Percentiles rank a stretch among this genome's conserved stretches.
Evolutionary conservation across 176 grass and related monocot species (phyloP).

Genomic region (Oryza nivara): DNA sequence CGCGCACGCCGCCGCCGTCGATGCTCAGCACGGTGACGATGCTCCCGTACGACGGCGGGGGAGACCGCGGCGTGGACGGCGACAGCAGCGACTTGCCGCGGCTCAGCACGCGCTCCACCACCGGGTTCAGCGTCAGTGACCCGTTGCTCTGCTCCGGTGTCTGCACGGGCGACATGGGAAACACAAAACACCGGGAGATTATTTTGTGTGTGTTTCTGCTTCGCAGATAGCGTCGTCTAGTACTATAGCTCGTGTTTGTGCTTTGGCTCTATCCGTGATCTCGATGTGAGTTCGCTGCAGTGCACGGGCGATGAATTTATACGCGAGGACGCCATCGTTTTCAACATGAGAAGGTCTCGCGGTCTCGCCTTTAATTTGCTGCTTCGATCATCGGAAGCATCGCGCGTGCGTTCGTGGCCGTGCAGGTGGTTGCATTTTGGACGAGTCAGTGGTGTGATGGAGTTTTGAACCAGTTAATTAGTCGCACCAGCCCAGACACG

Average conservation of each 20-base stretch:
- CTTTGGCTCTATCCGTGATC: background rate
- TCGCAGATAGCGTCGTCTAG: background rate
- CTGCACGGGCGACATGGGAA: slow-evolving; percentile 4
- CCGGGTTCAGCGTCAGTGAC: slow-evolving; percentile 12
- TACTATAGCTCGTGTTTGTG: background rate
- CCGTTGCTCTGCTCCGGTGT: background rate
- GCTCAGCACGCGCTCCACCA: background rate
- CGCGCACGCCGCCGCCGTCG: slow-evolving; percentile 54
- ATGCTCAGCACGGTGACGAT: slow-evolving; percentile 55
- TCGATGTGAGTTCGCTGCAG: background rate
- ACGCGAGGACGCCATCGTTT: background rate
- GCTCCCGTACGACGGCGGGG: slow-evolving; percentile 36
- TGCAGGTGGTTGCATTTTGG: background rate
- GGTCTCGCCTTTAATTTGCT: too few relatives aligned
- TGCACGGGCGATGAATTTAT: background rate
- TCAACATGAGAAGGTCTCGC: background rate
- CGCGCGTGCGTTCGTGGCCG: too few relatives aligned
- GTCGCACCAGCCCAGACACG: background rate
- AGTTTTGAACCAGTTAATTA: background rate
- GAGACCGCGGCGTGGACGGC: slow-evolving; percentile 10
- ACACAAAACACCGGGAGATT: background rate
- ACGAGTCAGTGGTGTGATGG: background rate
- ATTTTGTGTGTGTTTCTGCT: background rate
- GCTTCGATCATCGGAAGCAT: background rate
- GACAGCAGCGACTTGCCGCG: background rate